These are phyloP conservation scores for Neoboletus subvelutipes DNA, from an alignment of 768 basidiomycete species.

Conservation along the genomic window DNA sequence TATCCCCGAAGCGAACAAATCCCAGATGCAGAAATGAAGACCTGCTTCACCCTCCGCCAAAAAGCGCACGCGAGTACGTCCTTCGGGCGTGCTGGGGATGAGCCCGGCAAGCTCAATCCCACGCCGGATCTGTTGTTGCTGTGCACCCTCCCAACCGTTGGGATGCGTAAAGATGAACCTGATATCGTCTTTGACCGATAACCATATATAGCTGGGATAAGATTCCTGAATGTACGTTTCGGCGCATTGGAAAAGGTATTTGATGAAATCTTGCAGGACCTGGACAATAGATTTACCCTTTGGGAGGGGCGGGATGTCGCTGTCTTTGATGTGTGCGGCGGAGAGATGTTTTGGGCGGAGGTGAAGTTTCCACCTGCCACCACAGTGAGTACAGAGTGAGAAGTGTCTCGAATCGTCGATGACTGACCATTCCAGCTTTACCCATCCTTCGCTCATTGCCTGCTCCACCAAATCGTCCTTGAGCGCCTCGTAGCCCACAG, in stretches of 20 bases:
- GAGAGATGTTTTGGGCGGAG: conserved; percentile 34
- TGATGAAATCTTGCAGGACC: conserved; percentile 46
- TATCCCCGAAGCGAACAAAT: conserved; percentile 17
- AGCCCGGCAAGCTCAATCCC: conserved; percentile 53
- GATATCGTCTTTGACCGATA: conserved; percentile 38
- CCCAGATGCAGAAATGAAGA: conserved; percentile 52
- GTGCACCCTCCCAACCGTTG: conserved; percentile 60
- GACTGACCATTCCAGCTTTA: conserved; percentile 43
- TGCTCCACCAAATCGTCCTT: conserved; percentile 34
- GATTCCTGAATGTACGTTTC: conserved; percentile 44
- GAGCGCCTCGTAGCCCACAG: conserved; percentile 43
- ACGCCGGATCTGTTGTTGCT: conserved; percentile 51
- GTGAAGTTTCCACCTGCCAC: conserved; percentile 37
- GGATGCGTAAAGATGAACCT: conserved; percentile 58
- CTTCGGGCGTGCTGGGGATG: conserved; percentile 38
- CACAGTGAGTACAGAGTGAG: neutral
- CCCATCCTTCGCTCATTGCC: conserved; percentile 41
- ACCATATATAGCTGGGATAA: conserved; percentile 45
- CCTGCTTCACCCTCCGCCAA: conserved; percentile 63
- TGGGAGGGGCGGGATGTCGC: conserved; percentile 41
- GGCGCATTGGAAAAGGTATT: conserved; percentile 44
- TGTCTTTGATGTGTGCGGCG: conserved; percentile 24
- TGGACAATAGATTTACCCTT: conserved; percentile 35
- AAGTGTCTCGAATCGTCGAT: neutral
- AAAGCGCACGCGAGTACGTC: conserved; percentile 44